Base-by-base conservation (phyloP, 495 filamentous ascomycete species). In the Aspergillus biplanus region DNA sequence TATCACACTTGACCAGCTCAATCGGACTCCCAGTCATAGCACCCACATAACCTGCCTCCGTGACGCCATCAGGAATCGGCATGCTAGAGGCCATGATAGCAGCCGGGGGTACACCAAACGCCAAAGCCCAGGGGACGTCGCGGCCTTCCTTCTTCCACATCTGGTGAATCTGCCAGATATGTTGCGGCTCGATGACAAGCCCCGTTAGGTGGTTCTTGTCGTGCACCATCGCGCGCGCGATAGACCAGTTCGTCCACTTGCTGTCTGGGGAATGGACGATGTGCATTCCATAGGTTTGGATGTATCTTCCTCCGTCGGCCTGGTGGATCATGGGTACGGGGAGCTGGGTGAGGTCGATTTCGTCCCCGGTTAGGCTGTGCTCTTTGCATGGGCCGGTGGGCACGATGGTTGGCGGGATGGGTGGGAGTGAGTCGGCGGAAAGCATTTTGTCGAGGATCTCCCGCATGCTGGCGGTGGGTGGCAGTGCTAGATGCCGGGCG, bases 181-280 rank as follows among this genome's bases (percentile, higher is more conserved):
- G 67, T 61, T 80, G 76, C 4, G 66, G 66, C 27, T 68, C 58
- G 33, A 74, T 73, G 6, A 75, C 67, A 5, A 66, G 65, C 11
- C 76, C 73, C 0, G 64, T 65, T 3, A 80, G 21, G 9, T 65
- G 62, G 8, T 65, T 66, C 35, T 73, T 74, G 46, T 74, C 75
- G 44, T 70, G 49, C 1, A 78, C 66, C 77, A 80, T 78, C 9
- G 69, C 73, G 3, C 77, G 71, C 3, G 72, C 68, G 46, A 78
- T 78, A 11, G 77, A 78, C 75, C 77, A 78, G 58, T 80, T 80
- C 8, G 65, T 69, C 77, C 77, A 80, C 0, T 50, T 58, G 3
- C 68, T 68, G 56, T 78, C 71, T 0, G 75, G 76, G 3, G 69
- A 69, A 39, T 72, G 67, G 2, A 80, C 65, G n/a, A 78, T 61